phyloP scores from a whole-genome alignment of 495 filamentous ascomycete genomes.

The Penicillium nucicola region DNA sequence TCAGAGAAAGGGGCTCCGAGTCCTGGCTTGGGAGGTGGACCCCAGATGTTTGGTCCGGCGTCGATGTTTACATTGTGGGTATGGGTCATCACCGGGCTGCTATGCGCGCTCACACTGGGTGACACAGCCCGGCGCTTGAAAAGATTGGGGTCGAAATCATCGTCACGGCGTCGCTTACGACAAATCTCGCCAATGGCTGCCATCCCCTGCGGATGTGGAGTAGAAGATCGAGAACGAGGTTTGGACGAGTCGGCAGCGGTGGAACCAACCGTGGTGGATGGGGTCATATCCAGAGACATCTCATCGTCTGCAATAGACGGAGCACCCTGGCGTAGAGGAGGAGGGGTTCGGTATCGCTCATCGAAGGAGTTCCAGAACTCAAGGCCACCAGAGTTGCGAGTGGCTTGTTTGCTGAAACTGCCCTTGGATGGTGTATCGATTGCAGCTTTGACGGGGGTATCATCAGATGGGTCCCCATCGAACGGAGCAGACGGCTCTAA shows the following conservation, averaged over 20 bases:
- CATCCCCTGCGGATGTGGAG: conserved; percentile 42
- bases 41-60: conserved; percentile 62
- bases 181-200: conserved; percentile 62
- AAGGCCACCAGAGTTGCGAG: conserved; percentile 65
- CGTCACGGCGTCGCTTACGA: conserved; percentile 80
- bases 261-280: conserved; percentile 45
- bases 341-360: conserved; percentile 59
- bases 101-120: conserved; percentile 86
- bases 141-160: conserved; percentile 83
- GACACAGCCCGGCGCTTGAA: conserved; percentile 94
- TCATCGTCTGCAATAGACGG: conserved; percentile 70
- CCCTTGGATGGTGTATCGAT: conserved; percentile 49
- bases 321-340: conserved; percentile 50
- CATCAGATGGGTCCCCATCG: conserved; percentile 46
- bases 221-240: conserved; percentile 47
- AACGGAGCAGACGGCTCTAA: conserved; percentile 50
- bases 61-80: conserved; percentile 63
- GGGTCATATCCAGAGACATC: conserved; percentile 70
- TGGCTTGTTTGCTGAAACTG: conserved; percentile 69
- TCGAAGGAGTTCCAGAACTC: conserved; percentile 82
- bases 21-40: conserved; percentile 61
- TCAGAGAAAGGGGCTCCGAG: conserved; percentile 49
- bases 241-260: conserved; percentile 26
- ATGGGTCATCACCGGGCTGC: conserved; percentile 79
- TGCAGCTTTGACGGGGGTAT: conserved; percentile 55